Conservation (phyloP, 2,329 filamentous ascomycete genomes). For the Fusarium paranaense region DNA sequence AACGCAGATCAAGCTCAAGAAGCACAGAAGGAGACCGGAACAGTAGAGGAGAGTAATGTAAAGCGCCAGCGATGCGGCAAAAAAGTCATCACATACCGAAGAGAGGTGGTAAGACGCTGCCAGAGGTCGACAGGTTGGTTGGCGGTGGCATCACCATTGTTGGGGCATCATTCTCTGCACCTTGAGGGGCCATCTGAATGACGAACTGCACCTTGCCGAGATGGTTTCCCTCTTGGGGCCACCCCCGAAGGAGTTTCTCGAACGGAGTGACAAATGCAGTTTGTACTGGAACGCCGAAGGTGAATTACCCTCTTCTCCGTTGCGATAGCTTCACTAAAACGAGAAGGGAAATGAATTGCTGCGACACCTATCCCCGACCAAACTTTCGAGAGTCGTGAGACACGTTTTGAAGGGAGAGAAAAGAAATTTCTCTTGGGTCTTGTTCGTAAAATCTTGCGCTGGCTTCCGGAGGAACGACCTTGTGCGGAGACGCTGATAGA, state of each 20-base stretch:
- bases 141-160: neutral
- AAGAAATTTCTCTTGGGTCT: neutral
- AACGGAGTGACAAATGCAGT: slow-evolving; percentile 18
- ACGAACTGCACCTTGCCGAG: slow-evolving; percentile 32
- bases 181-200: slow-evolving; percentile 5
- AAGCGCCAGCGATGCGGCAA: neutral
- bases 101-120: no score
- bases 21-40: neutral
- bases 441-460: neutral
- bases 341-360: neutral
- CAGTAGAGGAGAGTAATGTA: neutral
- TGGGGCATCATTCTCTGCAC: neutral
- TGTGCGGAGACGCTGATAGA: neutral
- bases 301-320: neutral
- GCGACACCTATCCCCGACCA: neutral
- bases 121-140: neutral
- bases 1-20: neutral
- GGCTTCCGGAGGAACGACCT: neutral
- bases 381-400: neutral
- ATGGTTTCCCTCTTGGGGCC: slow-evolving; percentile 26
- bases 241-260: slow-evolving; percentile 19
- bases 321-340: neutral
- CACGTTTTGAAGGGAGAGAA: neutral
- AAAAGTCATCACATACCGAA: no score
- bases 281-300: neutral